phyloP scores from a whole-genome alignment of 2,329 filamentous ascomycete species.

The Clonostachys byssicola region DNA sequence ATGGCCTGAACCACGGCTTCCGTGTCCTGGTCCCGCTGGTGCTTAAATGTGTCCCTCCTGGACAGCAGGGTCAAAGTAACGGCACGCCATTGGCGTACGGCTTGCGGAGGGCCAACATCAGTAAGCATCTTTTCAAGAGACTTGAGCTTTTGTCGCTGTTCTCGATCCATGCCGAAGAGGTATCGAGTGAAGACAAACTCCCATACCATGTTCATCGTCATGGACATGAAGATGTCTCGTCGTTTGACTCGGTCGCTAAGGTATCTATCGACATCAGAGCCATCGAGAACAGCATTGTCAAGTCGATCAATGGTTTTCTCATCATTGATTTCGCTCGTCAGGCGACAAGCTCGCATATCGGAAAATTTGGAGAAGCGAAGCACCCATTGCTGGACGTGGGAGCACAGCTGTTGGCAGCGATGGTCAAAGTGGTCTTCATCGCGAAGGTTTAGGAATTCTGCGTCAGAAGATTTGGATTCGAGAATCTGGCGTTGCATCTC shows the following conservation, averaged over 20 bases:
- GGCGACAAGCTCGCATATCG: constrained; percentile 81
- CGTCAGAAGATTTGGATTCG: constrained; percentile 55
- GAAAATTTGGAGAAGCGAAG: constrained; percentile 97
- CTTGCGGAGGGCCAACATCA: constrained; percentile 80
- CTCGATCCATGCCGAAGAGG: constrained; percentile 96
- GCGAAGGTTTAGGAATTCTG: constrained; percentile 69
- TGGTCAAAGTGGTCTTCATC: constrained; percentile 96
- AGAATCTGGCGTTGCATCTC: constrained; percentile 50
- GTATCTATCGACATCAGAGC: constrained; percentile 85
- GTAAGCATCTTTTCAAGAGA: constrained; percentile 85
- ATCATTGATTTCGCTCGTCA: constrained; percentile 80
- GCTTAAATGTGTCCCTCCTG: constrained; percentile 72
- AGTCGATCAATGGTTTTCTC: constrained; percentile 92
- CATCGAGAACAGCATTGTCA: constrained; percentile 91
- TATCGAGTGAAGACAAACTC: constrained; percentile 98
- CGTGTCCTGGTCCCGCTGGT: constrained; percentile 83
- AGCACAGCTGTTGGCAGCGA: constrained; percentile 90
- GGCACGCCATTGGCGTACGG: constrained; percentile 96
- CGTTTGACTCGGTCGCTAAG: constrained; percentile 83
- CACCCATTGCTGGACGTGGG: constrained; percentile 97
- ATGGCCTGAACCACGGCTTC: constrained; percentile 89
- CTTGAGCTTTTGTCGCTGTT: constrained; percentile 97
- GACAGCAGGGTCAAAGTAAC: constrained; percentile 88
- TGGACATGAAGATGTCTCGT: constrained; percentile 95
- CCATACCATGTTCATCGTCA: constrained; percentile 99